Base-by-base conservation (phyloP, 2,329 filamentous ascomycete species). In the Pseudogymnoascus sp. region DNA sequence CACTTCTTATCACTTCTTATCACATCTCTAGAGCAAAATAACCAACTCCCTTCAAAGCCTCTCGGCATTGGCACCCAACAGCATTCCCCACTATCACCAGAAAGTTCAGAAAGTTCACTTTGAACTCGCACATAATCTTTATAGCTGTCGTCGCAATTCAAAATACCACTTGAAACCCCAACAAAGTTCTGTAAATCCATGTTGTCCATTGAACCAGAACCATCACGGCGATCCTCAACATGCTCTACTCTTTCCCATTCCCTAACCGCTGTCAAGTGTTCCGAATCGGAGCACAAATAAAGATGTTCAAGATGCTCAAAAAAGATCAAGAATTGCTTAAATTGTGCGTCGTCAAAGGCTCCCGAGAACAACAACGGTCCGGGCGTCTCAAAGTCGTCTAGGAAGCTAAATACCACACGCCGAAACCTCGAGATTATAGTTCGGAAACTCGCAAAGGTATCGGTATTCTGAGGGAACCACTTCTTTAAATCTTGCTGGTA, bases 321-420 rank as follows among this genome's bases (percentile, higher is more conserved):
- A 64, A 64, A 64, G 28, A 64, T 64, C 31, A 64, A 64, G 62
- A 64, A 64, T 61, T 41, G 62, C 48, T 64, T 14, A 43, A 64
- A 61, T 43, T n/a, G 62, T 25, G 62, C 16, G 34, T 37, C 23
- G 28, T 64, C 62, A 60, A 64, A 64, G 34, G 23, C 54, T 39
- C 10, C 31, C 16, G 54, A 64, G 54, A 61, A 64, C 34, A 61
- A 28, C 11, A 13, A 45, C 16, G 28, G 62, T 16, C 16, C 34
- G 34, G 48, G 62, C 62, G 25, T 39, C n/a, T 64, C 16, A 57
- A 61, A 61, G 51, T 61, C 62, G 48, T 43, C 60, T 5, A 64
- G 28, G 54, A 64, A 64, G 62, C 48, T 43, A 64, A 61, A 64
- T n/a, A 61, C 16, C 62, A 64, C 62, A 43, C 60, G 28, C 51